Evolutionary conservation across 1,284 basidiomycete genomes (phyloP).

Genomic region (Leccinum subspadiceum): DNA sequence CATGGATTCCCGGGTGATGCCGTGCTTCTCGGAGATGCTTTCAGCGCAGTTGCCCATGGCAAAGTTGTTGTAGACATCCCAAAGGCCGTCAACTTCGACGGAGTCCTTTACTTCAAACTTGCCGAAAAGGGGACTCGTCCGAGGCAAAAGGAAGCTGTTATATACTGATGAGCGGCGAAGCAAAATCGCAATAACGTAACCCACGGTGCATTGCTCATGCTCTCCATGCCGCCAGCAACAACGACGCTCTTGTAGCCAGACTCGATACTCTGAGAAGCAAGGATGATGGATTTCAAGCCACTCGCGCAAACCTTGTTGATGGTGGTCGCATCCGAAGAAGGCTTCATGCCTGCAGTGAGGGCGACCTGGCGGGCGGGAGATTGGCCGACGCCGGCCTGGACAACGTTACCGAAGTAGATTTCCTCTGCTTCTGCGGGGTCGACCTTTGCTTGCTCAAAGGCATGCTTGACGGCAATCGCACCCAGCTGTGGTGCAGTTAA

Average conservation of each 20-base stretch:
- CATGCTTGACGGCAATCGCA: slow-evolving; percentile 85
- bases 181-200: background rate
- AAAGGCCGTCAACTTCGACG: slow-evolving; percentile 91
- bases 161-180: slow-evolving; percentile 6
- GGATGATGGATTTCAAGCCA: slow-evolving; percentile 92
- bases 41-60: slow-evolving; percentile 98
- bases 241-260: slow-evolving; percentile 86
- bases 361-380: slow-evolving; percentile 95
- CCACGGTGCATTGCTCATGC: slow-evolving; percentile 96
- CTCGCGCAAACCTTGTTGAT: slow-evolving; percentile 99
- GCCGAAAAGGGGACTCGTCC: slow-evolving; percentile 86
- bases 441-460: slow-evolving; percentile 78
- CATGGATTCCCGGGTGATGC: slow-evolving; percentile 82
- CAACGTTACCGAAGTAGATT: slow-evolving; percentile 95
- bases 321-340: slow-evolving; percentile 93
- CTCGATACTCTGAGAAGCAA: slow-evolving; percentile 89
- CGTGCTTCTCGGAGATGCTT: slow-evolving; percentile 79
- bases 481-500: slow-evolving; percentile 93
- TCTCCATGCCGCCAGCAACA: slow-evolving; percentile 95
- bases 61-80: slow-evolving; percentile 94
- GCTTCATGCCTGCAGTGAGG: slow-evolving; percentile 79
- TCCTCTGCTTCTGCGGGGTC: slow-evolving; percentile 87
- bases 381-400: slow-evolving; percentile 95
- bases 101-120: slow-evolving; percentile 88
- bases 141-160: slow-evolving; percentile 87